A percentile compares a stretch with the other conserved stretches of the same genome.
Conservation (phyloP, 2,329 filamentous ascomycete genomes). For the Paecilomyces dactylethromorphus region DNA sequence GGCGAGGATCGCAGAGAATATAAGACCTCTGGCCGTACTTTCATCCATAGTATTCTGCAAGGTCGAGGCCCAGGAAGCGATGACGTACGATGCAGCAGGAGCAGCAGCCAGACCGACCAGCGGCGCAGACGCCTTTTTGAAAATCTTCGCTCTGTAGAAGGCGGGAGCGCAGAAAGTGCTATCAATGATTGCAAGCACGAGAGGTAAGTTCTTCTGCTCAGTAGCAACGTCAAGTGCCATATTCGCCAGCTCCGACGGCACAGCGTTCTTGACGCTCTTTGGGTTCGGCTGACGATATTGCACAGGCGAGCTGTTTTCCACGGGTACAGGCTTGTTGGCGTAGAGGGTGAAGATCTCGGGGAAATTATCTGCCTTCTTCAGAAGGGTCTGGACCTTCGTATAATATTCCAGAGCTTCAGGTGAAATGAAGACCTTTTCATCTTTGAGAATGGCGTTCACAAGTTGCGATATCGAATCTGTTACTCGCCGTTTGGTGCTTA, state of each 20-base stretch:
- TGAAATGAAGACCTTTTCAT: slow-evolving; percentile 75
- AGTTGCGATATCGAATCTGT: slow-evolving; percentile 44
- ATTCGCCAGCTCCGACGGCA: slow-evolving; percentile 64
- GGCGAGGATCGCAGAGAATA: slow-evolving; percentile 72
- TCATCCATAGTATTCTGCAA: slow-evolving; percentile 73
- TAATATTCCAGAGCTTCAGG: slow-evolving; percentile 66
- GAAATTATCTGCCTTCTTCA: slow-evolving; percentile 68
- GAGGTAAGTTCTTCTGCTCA: slow-evolving; percentile 66
- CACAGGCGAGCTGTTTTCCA: slow-evolving; percentile 53
- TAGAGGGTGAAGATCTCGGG: slow-evolving; percentile 77
- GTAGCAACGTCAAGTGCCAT: slow-evolving; percentile 74
- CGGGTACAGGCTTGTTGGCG: slow-evolving; percentile 70
- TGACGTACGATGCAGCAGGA: slow-evolving; percentile 49
- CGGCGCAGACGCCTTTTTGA: slow-evolving; percentile 35
- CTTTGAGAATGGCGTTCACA: slow-evolving; percentile 64
- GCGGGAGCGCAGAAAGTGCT: slow-evolving; percentile 44
- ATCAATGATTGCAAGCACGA: slow-evolving; percentile 72
- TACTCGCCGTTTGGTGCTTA: slow-evolving; percentile 27
- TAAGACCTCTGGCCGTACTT: slow-evolving; percentile 65
- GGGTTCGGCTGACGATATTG: slow-evolving; percentile 59
- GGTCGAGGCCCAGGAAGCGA: slow-evolving; percentile 60
- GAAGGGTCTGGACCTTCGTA: slow-evolving; percentile 65
- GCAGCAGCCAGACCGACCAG: slow-evolving; percentile 31
- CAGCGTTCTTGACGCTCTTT: slow-evolving; percentile 61
- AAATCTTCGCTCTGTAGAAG: slow-evolving; percentile 37